Evolutionary conservation across 108 stramenopile species (phyloP), one percentile per base, ranked within the genome.

Genomic region (Discostella pseudostelligera): DNA sequence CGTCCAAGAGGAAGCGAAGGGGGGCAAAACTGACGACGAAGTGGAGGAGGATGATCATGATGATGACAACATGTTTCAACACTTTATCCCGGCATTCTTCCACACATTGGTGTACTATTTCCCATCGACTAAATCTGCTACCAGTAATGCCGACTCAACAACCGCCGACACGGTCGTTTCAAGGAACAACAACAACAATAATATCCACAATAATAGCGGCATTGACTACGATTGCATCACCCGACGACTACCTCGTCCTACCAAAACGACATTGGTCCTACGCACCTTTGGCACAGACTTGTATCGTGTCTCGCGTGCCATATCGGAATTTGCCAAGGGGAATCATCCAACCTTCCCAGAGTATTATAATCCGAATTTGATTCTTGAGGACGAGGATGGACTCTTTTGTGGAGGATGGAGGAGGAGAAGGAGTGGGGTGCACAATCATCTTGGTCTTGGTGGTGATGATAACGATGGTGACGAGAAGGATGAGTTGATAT

Each of bases 231-330:
- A 35, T 29, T 8, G 16, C 10, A 39, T 24, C 1, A 22, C 40
- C 19, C 55, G 56, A 9, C 24, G 16, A 29, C 49, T 67, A 10
- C 70, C 72, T 40, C 62, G 22, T 0, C 60, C 75, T 2, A 39
- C 61, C 39, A 70, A 66, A 25, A 62, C 77, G 32, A 82, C 82
- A 26, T 50, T 94, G 3, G 85, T 94, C 35, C 80, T 94, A 57
- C 83, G 93, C 58, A 94, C 93, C 4, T 89, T 89, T 64, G 93
- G 93, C 19, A 74, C 61, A 25, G 93, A 94, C 59, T 51, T 89
- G 35, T 60, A 70, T 1, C 70, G 84, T 20, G 84, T 94, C 48
- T 87, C 88, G 6, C 1, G 53, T 16, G 56, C 70, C 2, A 68
- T 94, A 5, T 76, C 85, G 0, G 72, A 76, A 43, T 94, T 90